These are phyloP conservation scores for Podila clonocystis DNA, from an alignment of 192 early-diverging fungal genomes.

Conservation along the genomic window DNA sequence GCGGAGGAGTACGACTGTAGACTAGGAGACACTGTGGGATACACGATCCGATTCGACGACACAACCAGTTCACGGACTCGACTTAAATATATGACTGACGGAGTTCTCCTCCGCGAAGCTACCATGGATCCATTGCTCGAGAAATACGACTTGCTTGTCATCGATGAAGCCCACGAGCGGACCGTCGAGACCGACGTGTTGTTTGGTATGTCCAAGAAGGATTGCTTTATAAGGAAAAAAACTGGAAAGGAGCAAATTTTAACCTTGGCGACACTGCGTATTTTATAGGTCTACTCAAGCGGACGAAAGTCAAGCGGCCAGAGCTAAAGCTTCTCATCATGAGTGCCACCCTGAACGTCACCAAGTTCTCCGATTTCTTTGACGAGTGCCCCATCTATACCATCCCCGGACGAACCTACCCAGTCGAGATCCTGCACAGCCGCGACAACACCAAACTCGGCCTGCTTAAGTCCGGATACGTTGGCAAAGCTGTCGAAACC, in stretches of 20 bases:
- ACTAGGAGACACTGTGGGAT: constrained; percentile 88
- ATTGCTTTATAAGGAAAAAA: too few species aligned
- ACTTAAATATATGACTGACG: constrained; percentile 99
- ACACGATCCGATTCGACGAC: constrained; percentile 97
- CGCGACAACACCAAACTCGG: constrained; percentile 64
- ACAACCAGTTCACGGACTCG: constrained; percentile 82
- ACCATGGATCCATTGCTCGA: constrained; percentile 81
- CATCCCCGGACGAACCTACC: constrained; percentile 77
- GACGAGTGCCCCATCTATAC: constrained; percentile 79
- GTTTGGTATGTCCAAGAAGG: constrained; percentile 66
- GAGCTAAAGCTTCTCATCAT: constrained; percentile 89
- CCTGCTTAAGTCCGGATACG: constrained; percentile 74
- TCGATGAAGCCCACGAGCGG: constrained; percentile 98
- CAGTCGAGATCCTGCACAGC: constrained; percentile 60
- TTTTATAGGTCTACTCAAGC: constrained; percentile 70
- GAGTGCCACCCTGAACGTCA: constrained; percentile 83
- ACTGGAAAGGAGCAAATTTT: background rate
- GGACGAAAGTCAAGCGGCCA: constrained; percentile 75
- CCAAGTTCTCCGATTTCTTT: constrained; percentile 87
- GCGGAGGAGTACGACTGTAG: constrained; percentile 89
- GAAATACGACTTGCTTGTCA: constrained; percentile 92
- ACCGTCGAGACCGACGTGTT: constrained; percentile 93
- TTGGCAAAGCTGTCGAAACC: constrained; percentile 78
- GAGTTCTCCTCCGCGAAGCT: constrained; percentile 92
- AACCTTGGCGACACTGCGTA: background rate